A percentile compares a stretch with the other conserved stretches of the same genome.
Evolutionary conservation across 2,329 filamentous ascomycete genomes (phyloP).

Genomic region (Nemania sp.): DNA sequence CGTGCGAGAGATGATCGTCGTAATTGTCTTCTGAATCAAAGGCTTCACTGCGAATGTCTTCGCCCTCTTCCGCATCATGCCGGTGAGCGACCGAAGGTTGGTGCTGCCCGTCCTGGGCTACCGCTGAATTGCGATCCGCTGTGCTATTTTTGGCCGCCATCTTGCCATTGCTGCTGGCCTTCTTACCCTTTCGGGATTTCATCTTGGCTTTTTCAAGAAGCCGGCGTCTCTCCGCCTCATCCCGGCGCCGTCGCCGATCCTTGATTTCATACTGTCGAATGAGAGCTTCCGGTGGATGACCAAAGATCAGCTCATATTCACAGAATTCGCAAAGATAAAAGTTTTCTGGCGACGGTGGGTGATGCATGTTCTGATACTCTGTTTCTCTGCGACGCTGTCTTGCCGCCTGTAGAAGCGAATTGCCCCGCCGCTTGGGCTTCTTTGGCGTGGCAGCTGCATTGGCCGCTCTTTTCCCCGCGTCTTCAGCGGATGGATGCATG

Average conservation of each 20-base stretch:
- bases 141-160: conserved; percentile 53
- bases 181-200: conserved; percentile 88
- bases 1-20: conserved; percentile 37
- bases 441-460: conserved; percentile 46
- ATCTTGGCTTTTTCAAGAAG: conserved; percentile 91
- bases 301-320: conserved; percentile 95
- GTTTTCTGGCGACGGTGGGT: conserved; percentile 70
- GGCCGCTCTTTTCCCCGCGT: conserved; percentile 45
- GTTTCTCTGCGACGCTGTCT: conserved; percentile 77
- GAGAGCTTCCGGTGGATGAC: conserved; percentile 78
- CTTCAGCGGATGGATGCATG: conserved; percentile 34
- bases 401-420: conserved; percentile 74
- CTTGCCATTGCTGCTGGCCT: conserved; percentile 69
- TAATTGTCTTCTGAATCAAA: conserved; percentile 47
- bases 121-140: conserved; percentile 32
- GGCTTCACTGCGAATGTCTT: conserved; percentile 41
- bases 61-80: conserved; percentile 36
- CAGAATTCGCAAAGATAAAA: conserved; percentile 98
- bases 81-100: conserved; percentile 24
- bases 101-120: conserved; percentile 30
- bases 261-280: conserved; percentile 95
- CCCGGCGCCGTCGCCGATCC: conserved; percentile 80
- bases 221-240: conserved; percentile 82
- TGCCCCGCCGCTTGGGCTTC: conserved; percentile 69
- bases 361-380: conserved; percentile 73